phyloP scores from a whole-genome alignment of 257 asterid genomes.

The Mitragyna speciosa region DNA sequence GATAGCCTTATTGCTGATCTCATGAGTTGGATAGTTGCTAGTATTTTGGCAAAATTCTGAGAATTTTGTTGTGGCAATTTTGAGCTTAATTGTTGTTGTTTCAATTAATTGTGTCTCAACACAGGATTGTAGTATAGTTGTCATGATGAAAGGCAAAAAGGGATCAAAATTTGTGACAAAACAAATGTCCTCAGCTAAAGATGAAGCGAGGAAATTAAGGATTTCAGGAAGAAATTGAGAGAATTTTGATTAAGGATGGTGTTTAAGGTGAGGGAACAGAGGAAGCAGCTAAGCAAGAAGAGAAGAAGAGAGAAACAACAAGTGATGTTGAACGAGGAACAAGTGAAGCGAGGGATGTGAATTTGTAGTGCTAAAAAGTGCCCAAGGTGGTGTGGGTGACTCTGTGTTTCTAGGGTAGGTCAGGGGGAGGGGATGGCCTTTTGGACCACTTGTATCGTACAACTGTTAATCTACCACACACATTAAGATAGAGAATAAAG shows the following conservation, averaged over 20 bases:
- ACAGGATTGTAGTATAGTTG: constrained; percentile 48
- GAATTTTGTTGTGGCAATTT: constrained; percentile 29
- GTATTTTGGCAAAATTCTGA: constrained; percentile 16
- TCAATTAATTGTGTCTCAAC: constrained; percentile 44
- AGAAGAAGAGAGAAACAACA: constrained; percentile 22
- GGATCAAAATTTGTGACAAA: neutral
- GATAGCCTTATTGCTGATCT: neutral
- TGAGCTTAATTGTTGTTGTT: constrained; percentile 55
- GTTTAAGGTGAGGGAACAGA: constrained; percentile 8
- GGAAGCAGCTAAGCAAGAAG: constrained; percentile 9
- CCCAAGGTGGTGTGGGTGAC: constrained; percentile 23
- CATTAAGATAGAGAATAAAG: neutral
- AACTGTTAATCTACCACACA: constrained; percentile 34
- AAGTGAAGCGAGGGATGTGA: constrained; percentile 52
- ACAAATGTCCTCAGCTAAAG: neutral
- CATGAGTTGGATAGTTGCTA: neutral
- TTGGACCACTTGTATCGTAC: constrained; percentile 59
- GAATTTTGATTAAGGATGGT: neutral
- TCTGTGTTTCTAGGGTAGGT: constrained; percentile 9
- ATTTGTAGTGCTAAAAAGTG: constrained; percentile 76
- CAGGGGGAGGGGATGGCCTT: constrained; percentile 18
- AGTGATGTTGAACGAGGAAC: constrained; percentile 49
- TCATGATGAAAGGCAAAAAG: constrained; percentile 34
- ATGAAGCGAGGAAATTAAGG: neutral
- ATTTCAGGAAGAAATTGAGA: neutral